Percentiles rank a stretch among this genome's conserved stretches.
Evolutionary conservation across 169 alveolate species (phyloP).

Genomic region (Plasmodium malariae): DNA sequence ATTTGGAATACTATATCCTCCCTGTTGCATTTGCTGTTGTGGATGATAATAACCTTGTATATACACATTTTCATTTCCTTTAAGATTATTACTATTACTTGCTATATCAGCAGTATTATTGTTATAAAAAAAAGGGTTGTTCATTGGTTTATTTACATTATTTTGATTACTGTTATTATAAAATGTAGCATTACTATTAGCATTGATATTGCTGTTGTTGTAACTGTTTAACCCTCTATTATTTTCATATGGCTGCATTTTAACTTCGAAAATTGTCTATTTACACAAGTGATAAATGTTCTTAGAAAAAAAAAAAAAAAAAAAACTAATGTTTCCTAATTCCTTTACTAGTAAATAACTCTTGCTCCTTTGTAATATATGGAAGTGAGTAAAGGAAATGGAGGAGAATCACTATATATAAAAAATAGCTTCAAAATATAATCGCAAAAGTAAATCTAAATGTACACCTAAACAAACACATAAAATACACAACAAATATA

Average conservation of each 20-base stretch:
- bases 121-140: constrained; percentile 48
- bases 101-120: constrained; percentile 3
- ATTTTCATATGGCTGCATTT: constrained; percentile 74
- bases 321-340: too few relatives aligned
- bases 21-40: constrained; percentile 35
- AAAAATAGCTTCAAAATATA: too few relatives aligned
- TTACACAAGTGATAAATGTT: too few relatives aligned
- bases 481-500: too few relatives aligned
- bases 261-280: constrained; percentile 10
- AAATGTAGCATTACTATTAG: not conserved
- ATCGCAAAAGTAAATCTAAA: too few relatives aligned
- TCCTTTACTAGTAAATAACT: too few relatives aligned
- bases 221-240: constrained; percentile 57
- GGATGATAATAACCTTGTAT: constrained; percentile 39
- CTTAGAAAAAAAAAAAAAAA: too few relatives aligned
- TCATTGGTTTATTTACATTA: constrained; percentile 53
- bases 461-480: too few relatives aligned
- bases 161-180: constrained; percentile 36
- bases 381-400: too few relatives aligned
- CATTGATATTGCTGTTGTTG: constrained; percentile 14
- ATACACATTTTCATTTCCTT: constrained; percentile 38
- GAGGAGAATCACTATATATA: too few relatives aligned
- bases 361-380: too few relatives aligned
- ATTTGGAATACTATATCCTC: constrained; percentile 22
- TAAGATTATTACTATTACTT: constrained; percentile 10